Evolutionary conservation across 2,329 filamentous ascomycete genomes (phyloP).

Genomic region (Aureobasidium zeae): DNA sequence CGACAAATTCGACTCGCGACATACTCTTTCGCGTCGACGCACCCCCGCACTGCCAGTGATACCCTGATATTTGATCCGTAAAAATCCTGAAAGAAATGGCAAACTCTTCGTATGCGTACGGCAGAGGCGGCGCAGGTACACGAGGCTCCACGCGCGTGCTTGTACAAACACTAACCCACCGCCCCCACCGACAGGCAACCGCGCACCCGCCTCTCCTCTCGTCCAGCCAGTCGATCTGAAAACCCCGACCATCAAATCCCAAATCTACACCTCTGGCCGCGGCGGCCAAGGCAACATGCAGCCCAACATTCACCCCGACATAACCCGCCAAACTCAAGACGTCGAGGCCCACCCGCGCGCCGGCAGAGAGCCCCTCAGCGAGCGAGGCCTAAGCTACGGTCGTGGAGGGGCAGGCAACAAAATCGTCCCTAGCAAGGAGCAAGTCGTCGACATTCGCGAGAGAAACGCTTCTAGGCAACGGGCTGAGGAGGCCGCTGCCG

Average conservation of each 20-base stretch:
- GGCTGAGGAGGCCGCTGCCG: conserved; percentile 1
- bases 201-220: conserved; percentile 32
- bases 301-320: conserved; percentile 57
- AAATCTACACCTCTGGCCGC: conserved; percentile 81
- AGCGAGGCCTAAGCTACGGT: conserved; percentile 56
- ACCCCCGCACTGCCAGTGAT: too few species aligned
- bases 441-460: conserved; percentile 26
- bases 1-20: too few species aligned
- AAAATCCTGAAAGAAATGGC: not conserved
- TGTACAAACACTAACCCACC: not conserved
- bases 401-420: conserved; percentile 70
- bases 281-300: conserved; percentile 87
- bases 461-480: conserved; percentile 23
- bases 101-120: conserved; percentile 57
- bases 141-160: conserved; percentile 17
- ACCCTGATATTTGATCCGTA: too few species aligned
- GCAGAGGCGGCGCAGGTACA: conserved; percentile 66
- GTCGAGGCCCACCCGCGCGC: conserved; percentile 48
- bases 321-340: conserved; percentile 74
- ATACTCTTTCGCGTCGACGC: too few species aligned
- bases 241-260: conserved; percentile 73
- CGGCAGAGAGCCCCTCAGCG: conserved; percentile 47
- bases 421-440: conserved; percentile 33
- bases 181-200: conserved; percentile 38
- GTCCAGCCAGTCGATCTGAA: conserved; percentile 49